Base-by-base conservation (phyloP, 2,329 filamentous ascomycete species). In the Fusarium sp. region DNA sequence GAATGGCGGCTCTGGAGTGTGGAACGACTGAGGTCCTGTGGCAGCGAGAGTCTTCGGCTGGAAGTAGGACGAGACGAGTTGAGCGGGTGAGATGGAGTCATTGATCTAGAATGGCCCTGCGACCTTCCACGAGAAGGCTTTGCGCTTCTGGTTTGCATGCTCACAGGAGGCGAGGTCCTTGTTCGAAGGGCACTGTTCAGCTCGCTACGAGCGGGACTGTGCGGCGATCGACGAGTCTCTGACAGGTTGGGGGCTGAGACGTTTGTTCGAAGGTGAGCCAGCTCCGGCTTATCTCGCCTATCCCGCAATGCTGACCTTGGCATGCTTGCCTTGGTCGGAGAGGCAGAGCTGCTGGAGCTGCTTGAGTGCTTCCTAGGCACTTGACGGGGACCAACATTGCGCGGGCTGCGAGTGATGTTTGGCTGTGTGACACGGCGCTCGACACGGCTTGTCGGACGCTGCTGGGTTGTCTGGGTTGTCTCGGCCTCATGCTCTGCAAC, bases 131-230 rank as follows among this genome's bases (percentile, higher is more conserved):
- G 68, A 3, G 73, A 42, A 16, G 67, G 66, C 42, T 74, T 79
- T 11, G 67, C 75, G 29, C 78, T 81, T 25, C 81, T 78, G 4
- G 79, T 82, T n/a, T 77, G 77, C 75, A 84, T 79, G 69, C 80
- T 83, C 27, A 83, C 77, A 0, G 83, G 81, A 1, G 81, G 80
- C 3, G 80, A 77, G 0, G 79, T 78, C 58, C 72, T 80, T 9
- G 77, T 71, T 60, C 75, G 78, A 40, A 73, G 75, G 18, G 70
- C 59, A 11, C 73, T 62, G 36, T 73, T 62, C 14, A 61, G 34
- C 10, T 65, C 67, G 9, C 58, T 51, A 44, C 53, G 61, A 5
- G 71, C 61, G 23, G 59, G 55, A 10, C 62, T 56, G 3, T 58
- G 56, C 6, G 61, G 36, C 31, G 55, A 64, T 31, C 61, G 58